phyloP scores from a whole-genome alignment of 2,329 filamentous ascomycete species.

The Xylaria digitata region DNA sequence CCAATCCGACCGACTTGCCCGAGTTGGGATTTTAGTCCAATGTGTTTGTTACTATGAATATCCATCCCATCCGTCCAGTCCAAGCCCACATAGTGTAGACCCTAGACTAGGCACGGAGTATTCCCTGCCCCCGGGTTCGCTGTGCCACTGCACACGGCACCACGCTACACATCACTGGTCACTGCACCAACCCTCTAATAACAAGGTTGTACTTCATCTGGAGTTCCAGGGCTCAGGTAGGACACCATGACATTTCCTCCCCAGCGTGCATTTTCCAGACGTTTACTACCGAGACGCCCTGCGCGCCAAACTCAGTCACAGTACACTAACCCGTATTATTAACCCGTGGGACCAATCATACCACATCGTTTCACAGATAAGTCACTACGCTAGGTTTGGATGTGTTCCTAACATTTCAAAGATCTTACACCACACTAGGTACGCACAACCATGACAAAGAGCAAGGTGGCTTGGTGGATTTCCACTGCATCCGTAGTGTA shows the following conservation, averaged over 20 bases:
- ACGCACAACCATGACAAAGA: too few relatives aligned
- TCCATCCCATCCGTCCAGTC: slow-evolving; percentile 12
- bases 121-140: slow-evolving; percentile 7
- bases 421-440: neutral
- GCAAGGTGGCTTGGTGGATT: too few relatives aligned
- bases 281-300: neutral
- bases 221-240: slow-evolving; percentile 10
- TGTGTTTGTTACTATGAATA: slow-evolving; percentile 43
- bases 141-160: neutral
- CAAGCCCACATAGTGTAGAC: slow-evolving; percentile 27
- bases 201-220: slow-evolving; percentile 14
- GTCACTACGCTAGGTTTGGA: neutral
- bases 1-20: neutral
- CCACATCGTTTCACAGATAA: neutral
- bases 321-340: neutral
- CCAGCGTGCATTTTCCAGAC: neutral
- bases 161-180: neutral
- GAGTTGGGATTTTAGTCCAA: neutral
- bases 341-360: slow-evolving; percentile 6
- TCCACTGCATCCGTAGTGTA: neutral
- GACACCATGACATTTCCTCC: slow-evolving; percentile 12
- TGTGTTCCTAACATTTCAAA: neutral
- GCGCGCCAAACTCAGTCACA: neutral
- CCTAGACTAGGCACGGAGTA: slow-evolving; percentile 27
- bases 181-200: slow-evolving; percentile 7